Evolutionary conservation across 345 rosid genomes (phyloP).

Genomic region (Eucalyptus polybractea): DNA sequence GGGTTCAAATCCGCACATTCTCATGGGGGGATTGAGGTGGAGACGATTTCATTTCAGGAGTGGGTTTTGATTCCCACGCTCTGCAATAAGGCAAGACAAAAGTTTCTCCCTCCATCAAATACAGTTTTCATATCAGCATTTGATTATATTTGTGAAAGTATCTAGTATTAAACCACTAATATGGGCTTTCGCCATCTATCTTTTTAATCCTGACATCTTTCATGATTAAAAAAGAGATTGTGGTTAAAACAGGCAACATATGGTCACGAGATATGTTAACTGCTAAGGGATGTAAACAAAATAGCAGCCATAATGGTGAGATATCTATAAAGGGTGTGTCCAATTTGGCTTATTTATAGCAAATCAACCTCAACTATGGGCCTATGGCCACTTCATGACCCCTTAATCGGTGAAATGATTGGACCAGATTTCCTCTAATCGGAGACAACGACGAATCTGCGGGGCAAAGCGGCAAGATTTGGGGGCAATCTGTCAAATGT

Average conservation of each 20-base stretch:
- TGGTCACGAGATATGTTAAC: not conserved
- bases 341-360: not conserved
- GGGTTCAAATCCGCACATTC: too few relatives aligned
- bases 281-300: not conserved
- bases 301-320: not conserved
- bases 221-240: not conserved
- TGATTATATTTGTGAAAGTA: not conserved
- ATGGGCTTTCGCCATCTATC: not conserved
- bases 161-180: not conserved
- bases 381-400: not conserved
- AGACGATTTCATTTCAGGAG: too few relatives aligned
- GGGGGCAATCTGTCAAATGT: not conserved
- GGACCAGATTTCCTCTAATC: not conserved
- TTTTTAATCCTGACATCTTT: not conserved
- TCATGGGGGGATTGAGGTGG: rapidly evolving
- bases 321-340: not conserved
- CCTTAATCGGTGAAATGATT: not conserved
- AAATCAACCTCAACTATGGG: not conserved
- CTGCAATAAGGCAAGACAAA: too few relatives aligned
- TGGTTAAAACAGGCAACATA: not conserved
- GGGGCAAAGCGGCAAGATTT: not conserved
- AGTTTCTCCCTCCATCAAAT: too few relatives aligned
- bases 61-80: too few relatives aligned
- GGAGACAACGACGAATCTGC: not conserved
- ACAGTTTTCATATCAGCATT: not conserved